These are phyloP conservation scores for Solanum rostratum DNA, from an alignment of 257 asterid species.

Conservation along the genomic window DNA sequence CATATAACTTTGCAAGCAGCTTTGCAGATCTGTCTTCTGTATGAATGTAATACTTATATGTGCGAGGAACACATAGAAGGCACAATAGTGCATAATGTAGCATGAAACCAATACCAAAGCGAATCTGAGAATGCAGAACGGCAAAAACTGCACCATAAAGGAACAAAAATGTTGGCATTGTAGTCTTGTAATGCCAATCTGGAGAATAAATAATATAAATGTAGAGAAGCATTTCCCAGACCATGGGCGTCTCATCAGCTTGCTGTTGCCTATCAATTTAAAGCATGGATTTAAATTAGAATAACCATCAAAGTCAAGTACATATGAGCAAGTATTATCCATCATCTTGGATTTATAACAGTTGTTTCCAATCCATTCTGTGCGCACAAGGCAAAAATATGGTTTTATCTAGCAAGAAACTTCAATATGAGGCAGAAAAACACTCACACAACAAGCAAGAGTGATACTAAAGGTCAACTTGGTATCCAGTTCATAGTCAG, in stretches of 20 bases:
- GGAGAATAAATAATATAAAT: slow-evolving; percentile 93
- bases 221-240: slow-evolving; percentile 97
- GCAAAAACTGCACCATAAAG: slow-evolving; percentile 76
- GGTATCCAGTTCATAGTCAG: neutral
- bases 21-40: slow-evolving; percentile 75
- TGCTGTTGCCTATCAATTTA: slow-evolving; percentile 64
- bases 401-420: neutral
- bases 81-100: slow-evolving; percentile 78
- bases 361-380: neutral
- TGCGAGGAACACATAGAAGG: slow-evolving; percentile 88
- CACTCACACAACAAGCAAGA: neutral
- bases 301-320: neutral
- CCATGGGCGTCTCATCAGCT: slow-evolving; percentile 98
- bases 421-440: neutral
- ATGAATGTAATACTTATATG: slow-evolving; percentile 77
- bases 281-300: neutral
- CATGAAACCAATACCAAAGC: slow-evolving; percentile 58
- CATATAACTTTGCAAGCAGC: slow-evolving; percentile 61
- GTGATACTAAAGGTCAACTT: neutral
- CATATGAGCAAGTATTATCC: neutral
- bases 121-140: slow-evolving; percentile 59
- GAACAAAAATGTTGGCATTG: slow-evolving; percentile 90
- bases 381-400: neutral
- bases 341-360: neutral
- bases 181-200: slow-evolving; percentile 91